Conservation (phyloP, 192 early-diverging fungal genomes). For the Backusella westeae region DNA sequence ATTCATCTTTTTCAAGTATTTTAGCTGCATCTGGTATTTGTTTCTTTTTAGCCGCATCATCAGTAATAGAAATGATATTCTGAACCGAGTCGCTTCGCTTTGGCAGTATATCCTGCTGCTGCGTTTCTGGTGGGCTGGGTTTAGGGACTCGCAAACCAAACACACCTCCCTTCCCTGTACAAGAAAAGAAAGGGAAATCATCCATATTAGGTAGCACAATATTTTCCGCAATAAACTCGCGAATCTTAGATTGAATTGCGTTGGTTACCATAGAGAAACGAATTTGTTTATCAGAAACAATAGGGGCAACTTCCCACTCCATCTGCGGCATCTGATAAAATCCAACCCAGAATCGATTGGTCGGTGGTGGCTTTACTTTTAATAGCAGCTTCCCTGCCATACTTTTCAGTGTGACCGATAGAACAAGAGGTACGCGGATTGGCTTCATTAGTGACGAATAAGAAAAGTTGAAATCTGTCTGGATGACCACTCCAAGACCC, state of each 20-base stretch:
- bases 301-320: constrained; percentile 70
- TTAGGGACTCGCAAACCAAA: constrained; percentile 40
- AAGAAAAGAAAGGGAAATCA: constrained; percentile 76
- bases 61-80: neutral
- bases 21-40: neutral
- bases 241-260: constrained; percentile 80
- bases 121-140: neutral
- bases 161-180: constrained; percentile 51
- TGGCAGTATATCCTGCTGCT: neutral
- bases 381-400: constrained; percentile 72
- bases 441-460: constrained; percentile 56
- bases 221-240: constrained; percentile 73
- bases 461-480: constrained; percentile 59
- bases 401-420: constrained; percentile 69
- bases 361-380: constrained; percentile 77
- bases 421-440: constrained; percentile 73
- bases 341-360: constrained; percentile 85
- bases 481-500: constrained; percentile 71
- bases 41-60: neutral
- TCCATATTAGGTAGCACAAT: constrained; percentile 90
- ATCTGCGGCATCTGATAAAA: constrained; percentile 77
- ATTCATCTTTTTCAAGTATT: neutral
- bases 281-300: constrained; percentile 83
- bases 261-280: constrained; percentile 76
- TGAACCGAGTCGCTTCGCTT: neutral